These are phyloP conservation scores for Graphiopsis chlorocephala DNA, from an alignment of 2,329 filamentous ascomycete species.

Conservation along the genomic window DNA sequence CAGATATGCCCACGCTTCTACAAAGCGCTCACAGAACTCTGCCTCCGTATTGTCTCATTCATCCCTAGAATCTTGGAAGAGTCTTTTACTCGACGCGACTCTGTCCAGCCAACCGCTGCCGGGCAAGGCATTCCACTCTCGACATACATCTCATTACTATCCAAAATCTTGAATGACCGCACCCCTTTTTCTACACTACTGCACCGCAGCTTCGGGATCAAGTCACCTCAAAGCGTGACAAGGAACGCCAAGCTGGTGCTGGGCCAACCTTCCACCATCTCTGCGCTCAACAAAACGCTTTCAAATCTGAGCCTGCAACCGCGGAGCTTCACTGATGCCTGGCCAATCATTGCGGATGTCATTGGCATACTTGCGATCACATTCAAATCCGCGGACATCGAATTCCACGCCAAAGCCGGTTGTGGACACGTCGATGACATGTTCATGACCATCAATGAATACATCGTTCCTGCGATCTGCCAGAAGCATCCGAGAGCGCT, in stretches of 20 bases:
- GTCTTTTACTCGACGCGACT: conserved; percentile 25
- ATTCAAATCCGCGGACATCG: conserved; percentile 13
- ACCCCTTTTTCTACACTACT: conserved; percentile 12
- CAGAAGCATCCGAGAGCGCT: conserved; percentile 32
- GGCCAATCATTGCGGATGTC: conserved; percentile 24
- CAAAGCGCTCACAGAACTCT: conserved; percentile 19
- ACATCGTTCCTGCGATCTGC: conserved; percentile 27
- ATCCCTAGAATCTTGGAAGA: conserved; percentile 23
- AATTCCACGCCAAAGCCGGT: conserved; percentile 5
- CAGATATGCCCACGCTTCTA: conserved; percentile 15
- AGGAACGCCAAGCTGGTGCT: neutral
- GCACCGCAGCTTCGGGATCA: conserved; percentile 3
- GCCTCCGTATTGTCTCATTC: conserved; percentile 20
- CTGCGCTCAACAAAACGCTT: conserved; percentile 12
- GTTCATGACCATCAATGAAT: conserved; percentile 23
- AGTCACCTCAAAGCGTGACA: neutral
- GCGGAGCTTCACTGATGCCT: conserved; percentile 21
- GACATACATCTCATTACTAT: conserved; percentile 21
- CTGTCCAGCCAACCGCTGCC: conserved; percentile 20
- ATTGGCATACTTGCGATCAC: conserved; percentile 19
- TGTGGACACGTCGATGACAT: conserved; percentile 17
- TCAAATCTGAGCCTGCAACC: conserved; percentile 7
- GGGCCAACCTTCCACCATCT: neutral
- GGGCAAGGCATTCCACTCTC: conserved; percentile 19
- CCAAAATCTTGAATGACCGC: conserved; percentile 12